Percentiles rank a stretch among this genome's conserved stretches.
phyloP scores from a whole-genome alignment of 805 yeast genomes.

The Kazachstania taianensis region DNA sequence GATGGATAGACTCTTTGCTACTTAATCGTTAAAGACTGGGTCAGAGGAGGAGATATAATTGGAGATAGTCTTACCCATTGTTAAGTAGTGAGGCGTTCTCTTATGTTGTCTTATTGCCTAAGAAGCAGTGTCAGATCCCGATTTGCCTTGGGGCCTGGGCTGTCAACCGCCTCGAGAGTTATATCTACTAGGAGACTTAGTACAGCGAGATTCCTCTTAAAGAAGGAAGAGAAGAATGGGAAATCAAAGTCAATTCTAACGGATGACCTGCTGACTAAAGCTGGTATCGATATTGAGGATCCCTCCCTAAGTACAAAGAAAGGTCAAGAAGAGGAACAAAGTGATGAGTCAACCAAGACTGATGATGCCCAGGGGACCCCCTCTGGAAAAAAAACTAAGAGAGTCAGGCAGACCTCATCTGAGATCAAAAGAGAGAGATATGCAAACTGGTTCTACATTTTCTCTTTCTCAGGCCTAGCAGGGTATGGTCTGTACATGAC shows the following conservation, averaged over 20 bases:
- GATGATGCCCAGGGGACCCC: conserved; percentile 11
- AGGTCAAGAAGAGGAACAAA: conserved; percentile 12
- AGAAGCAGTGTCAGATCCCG: not conserved
- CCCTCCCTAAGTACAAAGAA: conserved; percentile 14
- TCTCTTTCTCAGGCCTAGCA: conserved; percentile 36
- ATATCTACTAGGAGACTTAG: conserved; percentile 2
- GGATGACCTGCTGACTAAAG: conserved; percentile 73
- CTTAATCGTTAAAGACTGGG: too few relatives aligned
- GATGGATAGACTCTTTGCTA: too few relatives aligned
- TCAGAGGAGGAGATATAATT: too few relatives aligned
- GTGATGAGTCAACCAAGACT: conserved; percentile 10
- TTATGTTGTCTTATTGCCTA: too few relatives aligned
- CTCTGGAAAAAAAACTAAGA: conserved; percentile 28
- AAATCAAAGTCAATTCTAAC: conserved; percentile 49
- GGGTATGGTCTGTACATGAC: conserved; percentile 59
- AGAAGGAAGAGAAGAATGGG: conserved; percentile 11
- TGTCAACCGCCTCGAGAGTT: not conserved
- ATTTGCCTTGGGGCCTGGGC: not conserved
- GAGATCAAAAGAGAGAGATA: conserved; percentile 76
- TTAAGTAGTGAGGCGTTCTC: too few relatives aligned
- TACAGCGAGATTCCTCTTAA: conserved; percentile 4
- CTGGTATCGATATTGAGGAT: conserved; percentile 61
- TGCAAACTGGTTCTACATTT: conserved; percentile 64
- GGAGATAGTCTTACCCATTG: too few relatives aligned
- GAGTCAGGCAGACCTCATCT: conserved; percentile 58